Conservation (phyloP, 495 filamentous ascomycete species). For the Hypoxylon fragiforme region DNA sequence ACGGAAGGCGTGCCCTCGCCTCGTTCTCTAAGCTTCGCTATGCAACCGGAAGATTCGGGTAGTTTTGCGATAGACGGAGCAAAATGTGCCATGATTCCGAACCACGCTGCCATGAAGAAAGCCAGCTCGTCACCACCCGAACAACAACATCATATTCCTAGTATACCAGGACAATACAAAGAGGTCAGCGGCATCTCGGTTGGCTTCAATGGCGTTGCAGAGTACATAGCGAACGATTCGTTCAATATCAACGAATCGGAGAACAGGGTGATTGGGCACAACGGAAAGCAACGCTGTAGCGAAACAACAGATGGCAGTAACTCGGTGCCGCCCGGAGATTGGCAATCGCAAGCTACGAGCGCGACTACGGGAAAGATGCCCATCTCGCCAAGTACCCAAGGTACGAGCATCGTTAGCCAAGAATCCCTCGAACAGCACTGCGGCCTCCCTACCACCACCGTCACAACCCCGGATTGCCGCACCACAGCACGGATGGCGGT, state of each 20-base stretch:
- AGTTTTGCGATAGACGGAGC: constrained; percentile 14
- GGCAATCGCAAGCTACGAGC: constrained; percentile 58
- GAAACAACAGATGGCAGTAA: constrained; percentile 56
- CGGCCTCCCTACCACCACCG: constrained; percentile 43
- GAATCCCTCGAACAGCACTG: constrained; percentile 50
- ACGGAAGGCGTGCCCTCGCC: constrained; percentile 45
- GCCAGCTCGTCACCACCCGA: constrained; percentile 23
- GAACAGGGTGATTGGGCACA: constrained; percentile 34
- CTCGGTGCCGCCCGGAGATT: constrained; percentile 53
- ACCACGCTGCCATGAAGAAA: constrained; percentile 28
- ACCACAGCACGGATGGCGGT: constrained; percentile 22
- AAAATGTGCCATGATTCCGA: constrained; percentile 21
- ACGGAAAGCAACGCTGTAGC: constrained; percentile 51
- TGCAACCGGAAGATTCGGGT: constrained; percentile 31
- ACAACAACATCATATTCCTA: constrained; percentile 22
- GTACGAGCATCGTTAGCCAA: constrained; percentile 58
- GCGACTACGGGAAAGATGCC: constrained; percentile 60
- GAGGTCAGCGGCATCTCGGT: constrained; percentile 45
- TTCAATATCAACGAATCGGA: constrained; percentile 38
- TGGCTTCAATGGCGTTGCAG: constrained; percentile 38
- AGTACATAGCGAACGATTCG: constrained; percentile 42
- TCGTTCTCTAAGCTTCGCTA: constrained; percentile 44
- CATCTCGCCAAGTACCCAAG: constrained; percentile 60
- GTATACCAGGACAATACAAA: constrained; percentile 34
- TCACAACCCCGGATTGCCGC: constrained; percentile 42